Percentiles rank a stretch among this genome's conserved stretches.
Evolutionary conservation across 2,329 filamentous ascomycete species (phyloP).

Genomic region (Zymoseptoria passerinii): DNA sequence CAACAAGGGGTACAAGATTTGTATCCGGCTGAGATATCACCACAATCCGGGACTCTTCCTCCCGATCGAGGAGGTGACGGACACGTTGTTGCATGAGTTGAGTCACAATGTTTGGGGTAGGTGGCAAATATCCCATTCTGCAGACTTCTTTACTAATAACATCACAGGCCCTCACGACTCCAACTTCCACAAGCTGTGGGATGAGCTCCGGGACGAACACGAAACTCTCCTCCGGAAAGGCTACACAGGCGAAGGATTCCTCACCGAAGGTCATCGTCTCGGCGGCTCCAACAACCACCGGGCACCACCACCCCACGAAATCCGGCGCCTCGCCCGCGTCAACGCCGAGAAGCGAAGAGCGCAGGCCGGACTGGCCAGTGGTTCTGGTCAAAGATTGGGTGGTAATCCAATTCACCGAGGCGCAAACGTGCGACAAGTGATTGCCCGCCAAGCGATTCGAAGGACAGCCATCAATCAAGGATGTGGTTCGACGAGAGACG

Average conservation of each 20-base stretch:
- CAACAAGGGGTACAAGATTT: slow-evolving; percentile 68
- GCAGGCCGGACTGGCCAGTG: slow-evolving; percentile 40
- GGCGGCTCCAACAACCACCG: slow-evolving; percentile 48
- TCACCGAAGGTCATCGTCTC: slow-evolving; percentile 64
- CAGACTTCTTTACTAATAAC: not conserved
- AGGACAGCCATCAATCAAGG: slow-evolving; percentile 59
- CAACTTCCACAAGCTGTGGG: slow-evolving; percentile 78
- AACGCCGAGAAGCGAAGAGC: slow-evolving; percentile 57
- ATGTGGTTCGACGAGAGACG: slow-evolving; percentile 64
- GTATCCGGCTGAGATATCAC: slow-evolving; percentile 70
- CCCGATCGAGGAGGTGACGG: slow-evolving; percentile 68
- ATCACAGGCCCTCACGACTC: slow-evolving; percentile 51
- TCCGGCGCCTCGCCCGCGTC: slow-evolving; percentile 62
- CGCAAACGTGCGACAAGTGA: slow-evolving; percentile 62
- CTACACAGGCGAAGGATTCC: slow-evolving; percentile 83
- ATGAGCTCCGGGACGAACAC: slow-evolving; percentile 80
- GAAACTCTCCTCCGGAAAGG: slow-evolving; percentile 68
- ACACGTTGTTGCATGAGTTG: slow-evolving; percentile 92
- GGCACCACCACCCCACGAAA: slow-evolving; percentile 62
- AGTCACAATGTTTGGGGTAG: slow-evolving; percentile 79
- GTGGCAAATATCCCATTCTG: not conserved
- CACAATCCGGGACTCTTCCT: slow-evolving; percentile 69
- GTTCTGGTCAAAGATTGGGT: slow-evolving; percentile 65
- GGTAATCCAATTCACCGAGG: slow-evolving; percentile 50
- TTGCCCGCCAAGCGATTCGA: slow-evolving; percentile 59